Evolutionary conservation across 1,284 basidiomycete species (phyloP), one percentile per base, ranked within the genome.

Genomic region (Cryptococcus floricola): DNA sequence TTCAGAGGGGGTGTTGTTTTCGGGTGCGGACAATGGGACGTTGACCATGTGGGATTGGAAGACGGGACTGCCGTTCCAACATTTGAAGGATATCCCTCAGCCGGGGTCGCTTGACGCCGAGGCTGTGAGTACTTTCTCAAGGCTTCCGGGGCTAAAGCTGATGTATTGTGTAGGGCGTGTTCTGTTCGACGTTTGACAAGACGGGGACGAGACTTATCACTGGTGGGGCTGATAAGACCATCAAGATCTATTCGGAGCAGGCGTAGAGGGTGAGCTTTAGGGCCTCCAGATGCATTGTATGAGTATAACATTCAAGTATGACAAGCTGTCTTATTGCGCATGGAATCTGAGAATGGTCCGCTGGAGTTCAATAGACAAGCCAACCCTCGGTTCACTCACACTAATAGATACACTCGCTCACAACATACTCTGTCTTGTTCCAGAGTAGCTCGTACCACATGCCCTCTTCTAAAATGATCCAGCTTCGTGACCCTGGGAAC

Each of bases 161-260:
- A 63, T 44, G 8, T 19, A 27, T 37, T 14, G 14, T 38, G 1
- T 52, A 77, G 74, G 73, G 76, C 50, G 84, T 92, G 4, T 94
- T 98, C 81, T 96, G 91, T 73, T 97, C 93, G 16, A 90, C 92
- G 5, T 98, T 98, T 77, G 95, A 98, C 76, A 82, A 87, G 73
- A 98, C 95, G 0, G 96, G 95, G 3, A 95, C 93, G 37, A 81
- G 96, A 47, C 78, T 98, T 58, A 95, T 98, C 64, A 98, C 93
- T 1, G 96, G 95, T 48, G 89, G 94, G 23, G 95, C 95, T 8
- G 95, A 99, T 80, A 98, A 98, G 83, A 98, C 93, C 9, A 94
- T 96, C 80, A 96, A 96, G 83, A 63, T 75, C 48, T 75, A 75
- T 52, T 73, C 69, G 7, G 73, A 75, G 58, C 62, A 73, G 49